These are phyloP conservation scores for Daldinia eschscholtzii DNA, from an alignment of 2,329 filamentous ascomycete species.

Conservation along the genomic window DNA sequence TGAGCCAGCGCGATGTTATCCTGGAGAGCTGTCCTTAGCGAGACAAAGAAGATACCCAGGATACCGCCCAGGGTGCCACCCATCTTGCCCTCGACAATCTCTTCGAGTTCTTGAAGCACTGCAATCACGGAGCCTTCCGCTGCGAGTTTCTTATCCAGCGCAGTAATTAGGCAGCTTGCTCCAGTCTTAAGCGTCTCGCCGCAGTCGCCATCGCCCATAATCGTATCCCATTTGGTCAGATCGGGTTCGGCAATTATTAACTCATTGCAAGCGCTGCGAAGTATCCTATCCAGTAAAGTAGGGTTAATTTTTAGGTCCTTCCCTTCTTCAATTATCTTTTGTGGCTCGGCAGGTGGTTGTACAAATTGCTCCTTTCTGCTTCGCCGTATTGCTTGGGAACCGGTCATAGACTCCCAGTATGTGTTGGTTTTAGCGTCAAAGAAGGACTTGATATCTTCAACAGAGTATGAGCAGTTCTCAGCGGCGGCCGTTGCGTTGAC, in stretches of 20 bases:
- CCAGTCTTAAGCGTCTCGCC: constrained; percentile 71
- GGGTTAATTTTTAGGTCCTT: constrained; percentile 66
- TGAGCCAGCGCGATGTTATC: constrained; percentile 52
- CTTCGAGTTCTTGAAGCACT: constrained; percentile 63
- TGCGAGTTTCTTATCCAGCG: constrained; percentile 57
- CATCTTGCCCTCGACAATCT: constrained; percentile 69
- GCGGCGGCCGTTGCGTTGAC: constrained; percentile 68
- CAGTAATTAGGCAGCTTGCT: constrained; percentile 62
- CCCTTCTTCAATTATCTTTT: constrained; percentile 55
- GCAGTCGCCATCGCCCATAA: constrained; percentile 76
- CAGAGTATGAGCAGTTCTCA: constrained; percentile 59
- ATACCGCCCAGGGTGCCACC: constrained; percentile 56
- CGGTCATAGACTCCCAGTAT: constrained; percentile 65
- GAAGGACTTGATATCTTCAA: constrained; percentile 69
- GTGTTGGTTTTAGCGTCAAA: constrained; percentile 74
- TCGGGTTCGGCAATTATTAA: constrained; percentile 71
- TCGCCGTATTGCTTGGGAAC: constrained; percentile 56
- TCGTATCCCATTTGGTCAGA: constrained; percentile 71
- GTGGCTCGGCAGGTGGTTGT: constrained; percentile 52
- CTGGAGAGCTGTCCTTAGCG: constrained; percentile 55
- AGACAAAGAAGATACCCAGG: constrained; percentile 62
- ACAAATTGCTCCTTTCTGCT: constrained; percentile 61
- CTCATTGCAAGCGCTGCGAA: constrained; percentile 66
- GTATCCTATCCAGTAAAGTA: constrained; percentile 63
- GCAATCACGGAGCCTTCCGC: constrained; percentile 61